Percentiles rank a stretch among this genome's conserved stretches.
phyloP scores from a whole-genome alignment of 176 grass and related monocot genomes.

The Secale cereale region DNA sequence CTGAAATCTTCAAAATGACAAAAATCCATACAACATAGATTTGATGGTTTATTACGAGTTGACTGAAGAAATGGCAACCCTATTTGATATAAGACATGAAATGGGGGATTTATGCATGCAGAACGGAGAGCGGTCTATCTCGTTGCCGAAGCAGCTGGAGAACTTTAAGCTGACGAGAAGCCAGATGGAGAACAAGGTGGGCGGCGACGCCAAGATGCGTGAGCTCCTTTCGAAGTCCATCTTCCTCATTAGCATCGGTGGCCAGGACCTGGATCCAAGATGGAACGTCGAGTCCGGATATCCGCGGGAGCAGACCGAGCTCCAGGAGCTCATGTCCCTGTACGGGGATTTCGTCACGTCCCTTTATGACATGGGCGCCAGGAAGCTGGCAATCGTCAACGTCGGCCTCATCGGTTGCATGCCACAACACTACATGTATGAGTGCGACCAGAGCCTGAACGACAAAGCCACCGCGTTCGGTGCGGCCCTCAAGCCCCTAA shows the following conservation, averaged over 20 bases:
- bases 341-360: not conserved
- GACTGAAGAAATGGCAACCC: too few species aligned
- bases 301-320: not conserved
- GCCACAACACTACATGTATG: not conserved
- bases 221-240: conserved; percentile 8
- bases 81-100: too few species aligned
- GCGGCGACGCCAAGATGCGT: not conserved
- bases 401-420: conserved; percentile 10
- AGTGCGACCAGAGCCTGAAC: conserved; percentile 2
- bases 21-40: too few species aligned
- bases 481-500: not conserved
- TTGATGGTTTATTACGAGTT: too few species aligned
- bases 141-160: not conserved
- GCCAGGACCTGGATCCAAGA: not conserved
- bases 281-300: not conserved
- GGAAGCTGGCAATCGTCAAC: conserved; percentile 25
- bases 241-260: conserved; percentile 4
- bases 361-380: conserved; percentile 7
- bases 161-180: not conserved
- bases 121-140: not conserved
- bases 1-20: too few species aligned
- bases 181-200: not conserved
- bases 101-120: not conserved
- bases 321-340: not conserved
- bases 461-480: conserved; percentile 12